Conservation (phyloP, 176 grass and related monocot genomes). For the Guadua angustifolia region DNA sequence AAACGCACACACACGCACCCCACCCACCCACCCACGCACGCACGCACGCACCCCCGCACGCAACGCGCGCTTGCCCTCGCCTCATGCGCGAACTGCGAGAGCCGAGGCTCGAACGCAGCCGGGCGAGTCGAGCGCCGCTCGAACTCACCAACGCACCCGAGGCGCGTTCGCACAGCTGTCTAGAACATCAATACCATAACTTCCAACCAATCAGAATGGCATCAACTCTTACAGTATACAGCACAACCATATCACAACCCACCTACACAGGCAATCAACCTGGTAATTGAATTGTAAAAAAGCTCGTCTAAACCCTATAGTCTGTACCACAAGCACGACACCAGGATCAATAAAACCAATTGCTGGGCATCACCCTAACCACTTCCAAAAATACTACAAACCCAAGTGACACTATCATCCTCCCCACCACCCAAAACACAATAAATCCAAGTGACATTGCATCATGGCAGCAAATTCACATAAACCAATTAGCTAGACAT, state of each 20-base stretch:
- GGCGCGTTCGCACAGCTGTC: too few relatives aligned
- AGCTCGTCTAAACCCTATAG: background rate
- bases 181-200: slow-evolving; percentile 14
- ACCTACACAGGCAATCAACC: background rate
- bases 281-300: background rate
- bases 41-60: too few relatives aligned
- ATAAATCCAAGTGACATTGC: background rate
- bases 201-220: background rate
- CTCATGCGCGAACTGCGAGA: too few relatives aligned
- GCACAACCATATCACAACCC: background rate
- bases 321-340: background rate
- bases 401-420: background rate
- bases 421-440: background rate
- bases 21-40: too few relatives aligned
- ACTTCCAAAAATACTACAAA: background rate
- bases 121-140: too few relatives aligned
- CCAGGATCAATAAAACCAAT: background rate
- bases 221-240: background rate
- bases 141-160: too few relatives aligned
- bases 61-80: too few relatives aligned
- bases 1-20: too few relatives aligned
- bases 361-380: background rate
- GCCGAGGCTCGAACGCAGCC: too few relatives aligned
- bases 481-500: background rate
- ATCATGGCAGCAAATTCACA: background rate